Evolutionary conservation across 148 eudicot genomes (phyloP), one percentile per base, ranked within the genome.

Genomic region (Silene latifolia): DNA sequence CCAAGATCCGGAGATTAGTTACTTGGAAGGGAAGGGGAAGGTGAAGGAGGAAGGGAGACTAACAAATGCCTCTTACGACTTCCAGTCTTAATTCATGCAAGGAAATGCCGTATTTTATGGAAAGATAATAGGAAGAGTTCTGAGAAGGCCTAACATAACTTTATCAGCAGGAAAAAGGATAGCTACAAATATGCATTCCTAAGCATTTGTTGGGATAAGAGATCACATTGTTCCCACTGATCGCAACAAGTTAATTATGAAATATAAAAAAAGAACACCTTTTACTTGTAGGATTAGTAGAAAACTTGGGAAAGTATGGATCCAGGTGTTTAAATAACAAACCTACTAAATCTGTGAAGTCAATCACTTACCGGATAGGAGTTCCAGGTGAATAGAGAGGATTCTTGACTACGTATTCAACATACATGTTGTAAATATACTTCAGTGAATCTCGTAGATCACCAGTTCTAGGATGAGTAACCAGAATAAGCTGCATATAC

Each of bases 361-460:
- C 12, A 48, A 60, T 59, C 67, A 84, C 86, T 87, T 27, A 90
- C 98, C 82, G 86, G 67, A 93, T 88, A 20, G 90, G 90, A 83
- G 87, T 83, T 82, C 98, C 98, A n/a, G 98, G 98, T 54, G 84
- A 79, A 74, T 90, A 90, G 18, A 93, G 93, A 63, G 98, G 93
- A 84, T 93, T 93, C 86, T 93, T 93, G 80, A 93, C 98, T 74
- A 93, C 96, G 83, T 93, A 88, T 74, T 93, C 98, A 76, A 91
- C 97, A 76, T 90, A 93, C 80, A 91, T 75, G 80, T 89, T 93
- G 83, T 91, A 93, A 39, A 91, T 91, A 73, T 93, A 91, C 90
- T 91, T 93, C 76, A 91, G 60, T 32, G 97, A 85, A 46, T 93
- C 98, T 70, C 96, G 88, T 60, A 90, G 84, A 83, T 93, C 98